Base-by-base conservation (phyloP, 1,284 basidiomycete genomes). In the Trichosporon ovoides region DNA sequence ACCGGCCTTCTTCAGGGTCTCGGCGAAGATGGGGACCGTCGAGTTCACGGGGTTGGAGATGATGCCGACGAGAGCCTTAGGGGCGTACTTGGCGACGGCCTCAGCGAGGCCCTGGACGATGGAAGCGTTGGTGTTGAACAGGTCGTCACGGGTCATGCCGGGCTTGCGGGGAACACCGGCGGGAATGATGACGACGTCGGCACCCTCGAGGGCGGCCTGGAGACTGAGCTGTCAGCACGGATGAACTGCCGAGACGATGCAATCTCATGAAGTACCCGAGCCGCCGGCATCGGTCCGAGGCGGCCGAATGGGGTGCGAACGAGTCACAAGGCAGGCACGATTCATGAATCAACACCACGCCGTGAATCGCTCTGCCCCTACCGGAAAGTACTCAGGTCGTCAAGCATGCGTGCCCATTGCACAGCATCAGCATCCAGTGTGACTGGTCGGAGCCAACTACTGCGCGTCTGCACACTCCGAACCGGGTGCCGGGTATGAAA, bases 11-110 rank as follows among this genome's bases (percentile, higher is more conserved):
- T 96, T 97, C 82, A 94, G 85, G 40, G 95, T 87, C 79, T 98
- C 93, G 50, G 87, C 91, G 54, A 93, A 91, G 74, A 99, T 92
- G 61, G 95, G 96, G 53, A 98, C 96, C 40, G 95, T 98, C 52
- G 94, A 97, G 83, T 94, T 93, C 72, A 95, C 91, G 40, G 91
- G 91, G 81, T 94, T 95, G 60, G 94, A 94, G 77, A 98, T 97
- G 70, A 98, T 91, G 52, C 94, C 85, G 56, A 98, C 84, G 68
- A 89, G 89, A 12, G 96, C 95, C 77, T 94, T 94, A 69, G 96
- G 96, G 55, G 86, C 85, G 63, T 81, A 78, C 46, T 84, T 85
- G 35, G 94, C 94, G 69, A 94, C 89, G 54, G 87, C 91, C 52
- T 85, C 86, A 40, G 94, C 95, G 62, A 98, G 86, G 75, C 92